These are phyloP conservation scores for Carex littledalei DNA, from an alignment of 176 grass and related monocot species.

Conservation along the genomic window DNA sequence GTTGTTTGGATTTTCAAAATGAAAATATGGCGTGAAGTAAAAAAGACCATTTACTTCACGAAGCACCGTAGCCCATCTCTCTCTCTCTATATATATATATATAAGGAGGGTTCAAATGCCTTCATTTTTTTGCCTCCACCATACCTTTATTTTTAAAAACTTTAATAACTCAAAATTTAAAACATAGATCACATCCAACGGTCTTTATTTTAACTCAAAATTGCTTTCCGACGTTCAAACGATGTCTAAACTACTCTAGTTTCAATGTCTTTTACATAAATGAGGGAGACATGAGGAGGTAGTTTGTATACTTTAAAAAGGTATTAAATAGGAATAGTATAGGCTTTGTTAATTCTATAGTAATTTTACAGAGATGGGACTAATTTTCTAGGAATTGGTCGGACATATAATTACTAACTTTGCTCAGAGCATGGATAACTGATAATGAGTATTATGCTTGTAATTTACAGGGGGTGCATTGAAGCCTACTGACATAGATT, in stretches of 20 bases:
- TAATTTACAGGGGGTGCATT: constrained; percentile 66
- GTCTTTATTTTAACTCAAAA: no score
- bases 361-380: constrained; percentile 13
- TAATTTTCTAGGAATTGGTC: constrained; percentile 21
- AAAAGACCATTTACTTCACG: no score
- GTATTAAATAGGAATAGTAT: background rate
- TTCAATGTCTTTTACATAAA: background rate
- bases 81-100: no score
- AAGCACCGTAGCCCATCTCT: no score
- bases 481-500: constrained; percentile 86
- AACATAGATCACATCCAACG: no score
- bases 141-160: no score
- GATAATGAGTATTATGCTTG: constrained; percentile 13
- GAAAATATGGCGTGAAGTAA: no score
- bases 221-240: background rate
- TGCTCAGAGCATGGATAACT: background rate
- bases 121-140: no score
- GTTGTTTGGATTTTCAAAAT: no score
- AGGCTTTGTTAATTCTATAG: background rate
- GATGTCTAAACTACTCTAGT: background rate
- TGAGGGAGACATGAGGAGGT: background rate
- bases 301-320: background rate
- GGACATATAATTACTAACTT: background rate
- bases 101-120: no score
- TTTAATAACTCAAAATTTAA: no score